Evolutionary conservation across 495 filamentous ascomycete species (phyloP), one percentile per base, ranked within the genome.

Genomic region (Penicillium samsonianum): DNA sequence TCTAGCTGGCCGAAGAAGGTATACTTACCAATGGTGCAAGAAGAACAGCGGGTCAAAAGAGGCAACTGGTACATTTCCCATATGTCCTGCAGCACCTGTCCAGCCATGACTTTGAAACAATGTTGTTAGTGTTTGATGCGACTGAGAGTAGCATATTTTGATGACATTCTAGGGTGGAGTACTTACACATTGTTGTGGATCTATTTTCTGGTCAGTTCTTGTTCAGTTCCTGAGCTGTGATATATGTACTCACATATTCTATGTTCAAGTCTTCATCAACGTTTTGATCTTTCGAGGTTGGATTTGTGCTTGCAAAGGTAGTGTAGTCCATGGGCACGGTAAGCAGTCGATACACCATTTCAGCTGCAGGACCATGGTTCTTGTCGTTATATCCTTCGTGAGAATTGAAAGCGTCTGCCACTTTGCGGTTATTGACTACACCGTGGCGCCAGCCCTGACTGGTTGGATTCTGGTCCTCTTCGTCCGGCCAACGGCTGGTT

Each of bases 1-100:
- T 6, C 4, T 12, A 16, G 9, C 1, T 5, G 1, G 23, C 20
- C 14, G 16, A 35, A 25, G 25, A 23, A 17, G 30, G 1, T 16
- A 26, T 19, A 54, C 55, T 41, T 44, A 70, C 71, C 61, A 68
- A 31, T 74, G 70, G 25, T 71, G 65, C 8, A 73, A 53, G 53
- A 64, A 80, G 60, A 80, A 80, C 20, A 73, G 69, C 0, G 77
- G 77, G 55, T 78, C 76, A 50, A 78, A 80, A 0, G 68, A 68
- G 4, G 77, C 68, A 14, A 71, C 68, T 4, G 64, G 62, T 2
- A 78, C 59, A 25, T 70, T 61, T 16, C 63, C 45, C 76, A 79
- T 79, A 48, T 78, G 76, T 4, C 77, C 77, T n/a, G 26, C 57
- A 9, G 65, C 73, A 5, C 75, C 76, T 38, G 72, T 59, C 50